Evolutionary conservation across 768 basidiomycete species (phyloP).

Genomic region (Lactarius quietus): DNA sequence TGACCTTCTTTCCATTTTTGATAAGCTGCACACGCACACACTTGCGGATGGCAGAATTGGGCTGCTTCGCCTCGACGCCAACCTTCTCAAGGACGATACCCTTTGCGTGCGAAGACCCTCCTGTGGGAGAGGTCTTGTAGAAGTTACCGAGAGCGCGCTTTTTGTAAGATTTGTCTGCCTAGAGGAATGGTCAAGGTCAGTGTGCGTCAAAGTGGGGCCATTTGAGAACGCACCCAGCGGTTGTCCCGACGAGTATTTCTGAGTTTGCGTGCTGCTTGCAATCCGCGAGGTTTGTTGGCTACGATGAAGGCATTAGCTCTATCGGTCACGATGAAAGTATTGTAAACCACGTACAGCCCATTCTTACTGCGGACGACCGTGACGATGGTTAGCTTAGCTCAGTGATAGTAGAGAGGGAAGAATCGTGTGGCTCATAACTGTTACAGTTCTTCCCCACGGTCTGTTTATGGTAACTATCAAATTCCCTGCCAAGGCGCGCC

Average conservation of each 20-base stretch:
- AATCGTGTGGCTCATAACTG: conserved; percentile 30
- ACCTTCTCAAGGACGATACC: conserved; percentile 99
- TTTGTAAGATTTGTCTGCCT: conserved; percentile 99
- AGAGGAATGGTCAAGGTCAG: conserved; percentile 4
- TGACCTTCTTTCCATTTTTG: conserved; percentile 99
- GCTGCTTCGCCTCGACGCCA: conserved; percentile 99
- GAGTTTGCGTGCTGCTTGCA: conserved; percentile 98
- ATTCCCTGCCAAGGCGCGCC: background rate
- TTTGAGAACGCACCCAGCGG: conserved; percentile 76
- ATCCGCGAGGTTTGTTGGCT: conserved; percentile 99
- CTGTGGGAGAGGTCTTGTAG: conserved; percentile 99
- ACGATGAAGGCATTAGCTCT: conserved; percentile 5
- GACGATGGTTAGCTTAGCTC: conserved; percentile 36
- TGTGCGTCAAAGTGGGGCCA: background rate
- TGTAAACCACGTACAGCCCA: conserved; percentile 70
- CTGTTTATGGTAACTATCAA: conserved; percentile 5
- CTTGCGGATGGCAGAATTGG: conserved; percentile 99
- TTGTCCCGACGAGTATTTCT: conserved; percentile 90
- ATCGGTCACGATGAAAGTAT: conserved; percentile 1
- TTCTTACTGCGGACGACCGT: conserved; percentile 56
- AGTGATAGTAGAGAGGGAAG: background rate
- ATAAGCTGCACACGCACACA: conserved; percentile 99
- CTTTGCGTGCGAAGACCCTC: conserved; percentile 99
- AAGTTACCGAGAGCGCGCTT: conserved; percentile 99
- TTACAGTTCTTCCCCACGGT: conserved; percentile 40